Base-by-base conservation (phyloP, 2,329 filamentous ascomycete genomes). In the Cordyceps fumosorosea region DNA sequence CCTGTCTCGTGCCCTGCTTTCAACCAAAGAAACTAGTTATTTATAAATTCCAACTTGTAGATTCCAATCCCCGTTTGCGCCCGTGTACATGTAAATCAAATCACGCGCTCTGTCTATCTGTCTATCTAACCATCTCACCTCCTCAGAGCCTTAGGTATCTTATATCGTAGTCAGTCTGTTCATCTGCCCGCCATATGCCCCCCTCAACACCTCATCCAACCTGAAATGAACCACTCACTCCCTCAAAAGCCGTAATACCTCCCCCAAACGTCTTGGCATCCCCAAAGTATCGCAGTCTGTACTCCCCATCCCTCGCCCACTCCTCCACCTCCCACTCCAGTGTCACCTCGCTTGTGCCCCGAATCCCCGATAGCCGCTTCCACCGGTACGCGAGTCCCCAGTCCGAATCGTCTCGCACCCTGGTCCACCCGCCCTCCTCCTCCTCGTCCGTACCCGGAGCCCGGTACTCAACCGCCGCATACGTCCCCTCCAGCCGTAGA, bases 301-400 rank as follows among this genome's bases (percentile, higher is more conserved):
- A 96, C 64, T 80, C 83, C 0, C 90, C 92, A 11, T 71, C 74
- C 66, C 77, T 76, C 47, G 78, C 79, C 66, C 79, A 80, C 57
- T 80, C 77, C 73, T 89, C 87, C 66, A 91, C 89, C 73, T 92
- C 87, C 93, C 93, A 97, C 54, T 80, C 81, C 53, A 96, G 79
- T 1, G 78, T 84, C 1, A 91, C 92, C 70, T 90, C 83, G 69
- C 90, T 96, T 42, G 87, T 88, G 0, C 88, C 92, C 26, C 90
- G 75, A 3, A 92, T 66, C 7, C 80, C 81, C 71, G 86, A 90
- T 2, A 84, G 89, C 59, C 91, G 81, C 72, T 84, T 83, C 93
- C 93, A 97, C 56, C 84, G 81, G 70, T 88, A 96, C 18, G 92
- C 80, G 24, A 96, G 75, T 67, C 85, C 83, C 93, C 93, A 97